A percentile compares a stretch with the other conserved stretches of the same genome.
Conservation (phyloP, 2,329 filamentous ascomycete genomes). For the Chalara sp. region DNA sequence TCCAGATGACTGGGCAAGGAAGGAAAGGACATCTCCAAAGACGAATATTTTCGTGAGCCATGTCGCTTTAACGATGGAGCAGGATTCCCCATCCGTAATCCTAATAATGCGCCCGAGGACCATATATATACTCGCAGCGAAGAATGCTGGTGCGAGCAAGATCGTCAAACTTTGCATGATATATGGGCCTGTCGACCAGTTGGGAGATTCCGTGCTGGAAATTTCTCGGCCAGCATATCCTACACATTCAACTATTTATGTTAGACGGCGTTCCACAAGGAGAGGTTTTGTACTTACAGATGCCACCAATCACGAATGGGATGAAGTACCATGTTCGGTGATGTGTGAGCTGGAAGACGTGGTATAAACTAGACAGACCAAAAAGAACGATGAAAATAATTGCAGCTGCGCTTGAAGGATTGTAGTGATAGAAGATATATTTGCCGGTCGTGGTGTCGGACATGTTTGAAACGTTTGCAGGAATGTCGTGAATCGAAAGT, state of each 20-base stretch:
- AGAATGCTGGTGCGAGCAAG: conserved; percentile 33
- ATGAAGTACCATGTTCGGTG: conserved; percentile 22
- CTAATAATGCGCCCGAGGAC: conserved; percentile 33
- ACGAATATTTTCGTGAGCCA: conserved; percentile 39
- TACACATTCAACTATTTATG: conserved; percentile 30
- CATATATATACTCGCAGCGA: conserved; percentile 36
- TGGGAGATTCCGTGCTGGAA: conserved; percentile 16
- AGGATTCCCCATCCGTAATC: conserved; percentile 28
- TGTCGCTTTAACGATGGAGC: conserved; percentile 27
- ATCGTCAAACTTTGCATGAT: conserved; percentile 31
- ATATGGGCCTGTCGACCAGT: conserved; percentile 24
- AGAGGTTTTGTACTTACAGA: conserved; percentile 18
- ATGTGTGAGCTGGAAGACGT: conserved; percentile 10
- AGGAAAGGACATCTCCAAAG: conserved; percentile 36
- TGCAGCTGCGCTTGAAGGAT: conserved; percentile 12
- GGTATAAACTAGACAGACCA: conserved; percentile 3
- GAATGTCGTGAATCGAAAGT: too few relatives aligned
- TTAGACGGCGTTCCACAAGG: neutral
- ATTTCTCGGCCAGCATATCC: conserved; percentile 29
- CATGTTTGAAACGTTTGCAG: conserved; percentile 20
- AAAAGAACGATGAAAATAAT: conserved; percentile 12
- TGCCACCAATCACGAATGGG: conserved; percentile 24
- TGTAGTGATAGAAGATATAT: conserved; percentile 9
- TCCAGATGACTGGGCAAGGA: conserved; percentile 32
- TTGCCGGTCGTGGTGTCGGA: neutral